These are phyloP conservation scores for Amanita brunnescens DNA, from an alignment of 768 basidiomycete species.

Conservation along the genomic window DNA sequence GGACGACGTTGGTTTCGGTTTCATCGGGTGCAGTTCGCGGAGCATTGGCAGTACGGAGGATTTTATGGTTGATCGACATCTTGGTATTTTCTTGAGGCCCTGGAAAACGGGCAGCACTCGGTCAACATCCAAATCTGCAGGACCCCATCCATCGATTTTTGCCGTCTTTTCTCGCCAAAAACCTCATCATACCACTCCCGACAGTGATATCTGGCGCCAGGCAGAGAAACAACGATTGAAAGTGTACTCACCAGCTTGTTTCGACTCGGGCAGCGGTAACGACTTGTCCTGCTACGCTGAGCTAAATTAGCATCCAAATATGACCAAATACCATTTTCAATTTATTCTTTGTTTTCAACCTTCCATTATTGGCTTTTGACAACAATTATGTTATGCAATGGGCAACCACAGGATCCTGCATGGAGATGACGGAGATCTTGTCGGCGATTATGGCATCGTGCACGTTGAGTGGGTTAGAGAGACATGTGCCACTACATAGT, in stretches of 20 bases:
- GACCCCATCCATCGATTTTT: slow-evolving; percentile 50
- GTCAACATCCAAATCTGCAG: slow-evolving; percentile 39
- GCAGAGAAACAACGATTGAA: slow-evolving; percentile 11
- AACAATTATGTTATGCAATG: too few species aligned
- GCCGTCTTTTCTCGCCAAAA: not conserved
- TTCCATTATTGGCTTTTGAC: not conserved
- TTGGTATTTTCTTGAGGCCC: slow-evolving; percentile 32
- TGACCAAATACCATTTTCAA: slow-evolving; percentile 13
- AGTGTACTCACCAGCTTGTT: slow-evolving; percentile 57
- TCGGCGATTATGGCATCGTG: not conserved
- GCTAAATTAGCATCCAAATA: slow-evolving; percentile 26
- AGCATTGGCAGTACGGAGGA: slow-evolving; percentile 93
- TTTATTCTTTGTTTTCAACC: not conserved
- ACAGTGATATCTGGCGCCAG: not conserved
- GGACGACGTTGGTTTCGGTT: slow-evolving; percentile 84
- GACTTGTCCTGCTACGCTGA: slow-evolving; percentile 23
- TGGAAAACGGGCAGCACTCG: slow-evolving; percentile 17
- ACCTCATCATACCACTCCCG: not conserved
- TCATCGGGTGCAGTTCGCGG: slow-evolving; percentile 85
- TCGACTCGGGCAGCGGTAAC: slow-evolving; percentile 44
- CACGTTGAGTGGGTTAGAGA: too few species aligned
- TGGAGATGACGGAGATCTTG: too few species aligned
- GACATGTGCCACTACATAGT: too few species aligned
- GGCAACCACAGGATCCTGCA: too few species aligned
- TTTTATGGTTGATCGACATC: slow-evolving; percentile 81